Conservation (phyloP, 148 eudicot species). For the Polygonum aviculare region DNA sequence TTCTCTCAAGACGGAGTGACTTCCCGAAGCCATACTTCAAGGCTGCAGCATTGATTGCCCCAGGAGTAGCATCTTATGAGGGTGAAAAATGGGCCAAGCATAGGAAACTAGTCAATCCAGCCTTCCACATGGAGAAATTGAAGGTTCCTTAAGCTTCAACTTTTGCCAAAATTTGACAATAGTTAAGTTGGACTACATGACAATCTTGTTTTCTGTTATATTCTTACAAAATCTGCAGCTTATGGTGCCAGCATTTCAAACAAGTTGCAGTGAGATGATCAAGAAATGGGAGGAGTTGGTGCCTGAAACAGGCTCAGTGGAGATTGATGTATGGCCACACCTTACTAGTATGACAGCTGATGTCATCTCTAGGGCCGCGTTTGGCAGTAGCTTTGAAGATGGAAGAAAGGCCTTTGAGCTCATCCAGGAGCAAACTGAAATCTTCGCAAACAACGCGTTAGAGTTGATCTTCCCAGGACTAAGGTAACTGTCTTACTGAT, state of each 20-base stretch:
- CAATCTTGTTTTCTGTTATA: background rate
- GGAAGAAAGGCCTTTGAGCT: slow-evolving; percentile 34
- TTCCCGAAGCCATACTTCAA: background rate
- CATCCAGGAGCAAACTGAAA: slow-evolving; percentile 18
- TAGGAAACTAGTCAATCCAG: slow-evolving; percentile 7
- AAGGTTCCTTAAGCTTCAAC: background rate
- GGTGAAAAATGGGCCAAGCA: slow-evolving; percentile 11
- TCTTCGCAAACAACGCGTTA: background rate
- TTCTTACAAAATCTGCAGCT: slow-evolving; percentile 14
- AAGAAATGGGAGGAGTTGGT: slow-evolving; percentile 30
- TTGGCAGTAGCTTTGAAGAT: slow-evolving; percentile 35
- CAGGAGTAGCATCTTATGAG: background rate
- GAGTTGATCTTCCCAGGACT: slow-evolving; percentile 25
- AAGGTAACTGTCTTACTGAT: slow-evolving; percentile 13
- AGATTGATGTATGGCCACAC: slow-evolving; percentile 34
- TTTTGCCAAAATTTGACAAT: background rate
- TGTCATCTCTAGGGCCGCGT: slow-evolving; percentile 35
- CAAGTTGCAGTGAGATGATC: slow-evolving; percentile 21
- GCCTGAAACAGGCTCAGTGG: slow-evolving; percentile 10
- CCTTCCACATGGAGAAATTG: slow-evolving; percentile 11
- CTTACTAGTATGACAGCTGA: slow-evolving; percentile 24
- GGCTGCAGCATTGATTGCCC: background rate
- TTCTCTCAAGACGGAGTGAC: background rate
- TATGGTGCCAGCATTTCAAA: slow-evolving; percentile 30
- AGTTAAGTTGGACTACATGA: background rate